phyloP scores from a whole-genome alignment of 2,329 filamentous ascomycete species.

The Aureobasidium sp. region DNA sequence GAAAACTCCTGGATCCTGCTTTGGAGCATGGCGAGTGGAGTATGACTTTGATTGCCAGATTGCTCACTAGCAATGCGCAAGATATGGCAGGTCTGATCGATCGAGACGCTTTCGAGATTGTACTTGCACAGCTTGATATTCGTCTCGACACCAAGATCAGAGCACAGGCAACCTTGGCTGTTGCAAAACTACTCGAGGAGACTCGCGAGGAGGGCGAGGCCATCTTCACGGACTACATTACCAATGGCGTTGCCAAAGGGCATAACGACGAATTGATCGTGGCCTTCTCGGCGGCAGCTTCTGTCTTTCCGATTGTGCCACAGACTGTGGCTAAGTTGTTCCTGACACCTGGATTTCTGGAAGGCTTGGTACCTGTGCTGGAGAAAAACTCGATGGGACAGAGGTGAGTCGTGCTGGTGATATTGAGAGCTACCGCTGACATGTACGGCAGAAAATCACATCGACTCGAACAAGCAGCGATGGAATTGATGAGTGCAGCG shows the following conservation, averaged over 20 bases:
- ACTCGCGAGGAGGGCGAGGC: constrained; percentile 63
- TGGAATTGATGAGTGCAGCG: constrained; percentile 86
- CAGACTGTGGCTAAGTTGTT: constrained; percentile 71
- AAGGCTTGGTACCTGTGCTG: constrained; percentile 68
- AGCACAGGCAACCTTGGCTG: constrained; percentile 73
- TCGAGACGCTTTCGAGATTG: constrained; percentile 70
- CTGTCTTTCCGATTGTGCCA: constrained; percentile 79
- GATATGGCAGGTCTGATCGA: constrained; percentile 64
- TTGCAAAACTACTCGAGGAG: constrained; percentile 75
- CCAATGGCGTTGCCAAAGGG: constrained; percentile 60
- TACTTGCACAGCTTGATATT: constrained; percentile 81
- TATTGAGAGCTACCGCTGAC: constrained; percentile 14
- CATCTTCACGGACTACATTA: constrained; percentile 63
- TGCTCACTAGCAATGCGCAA: constrained; percentile 47
- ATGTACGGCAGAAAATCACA: constrained; percentile 63
- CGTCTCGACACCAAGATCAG: constrained; percentile 66
- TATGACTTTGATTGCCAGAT: constrained; percentile 52
- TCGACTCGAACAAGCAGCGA: constrained; percentile 75
- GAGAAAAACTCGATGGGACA: constrained; percentile 47
- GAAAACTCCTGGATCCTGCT: constrained; percentile 83
- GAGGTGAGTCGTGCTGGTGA: constrained; percentile 19
- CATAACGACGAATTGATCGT: constrained; percentile 84
- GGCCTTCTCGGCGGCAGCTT: constrained; percentile 86
- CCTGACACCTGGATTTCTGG: constrained; percentile 78
- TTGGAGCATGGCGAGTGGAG: constrained; percentile 61